Evolutionary conservation across 352 stramenopile species (phyloP).

Genomic region (Globisporangium parvum): DNA sequence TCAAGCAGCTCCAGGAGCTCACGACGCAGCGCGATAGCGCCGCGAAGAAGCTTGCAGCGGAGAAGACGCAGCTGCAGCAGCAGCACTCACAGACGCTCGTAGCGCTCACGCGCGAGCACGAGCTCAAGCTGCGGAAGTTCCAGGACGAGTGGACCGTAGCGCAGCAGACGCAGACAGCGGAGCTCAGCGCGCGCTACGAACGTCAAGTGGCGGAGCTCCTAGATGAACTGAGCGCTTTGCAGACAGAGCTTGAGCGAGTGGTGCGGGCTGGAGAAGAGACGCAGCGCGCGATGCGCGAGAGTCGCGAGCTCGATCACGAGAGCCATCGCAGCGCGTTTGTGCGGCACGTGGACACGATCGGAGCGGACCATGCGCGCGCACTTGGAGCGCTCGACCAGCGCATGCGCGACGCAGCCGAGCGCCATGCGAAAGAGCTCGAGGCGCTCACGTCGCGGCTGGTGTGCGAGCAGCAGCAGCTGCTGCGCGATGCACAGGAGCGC

Average conservation of each 20-base stretch:
- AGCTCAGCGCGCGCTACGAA: constrained; percentile 22
- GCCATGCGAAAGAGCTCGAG: constrained; percentile 17
- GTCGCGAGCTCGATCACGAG: constrained; percentile 6
- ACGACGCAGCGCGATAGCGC: constrained; percentile 21
- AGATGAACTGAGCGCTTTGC: constrained; percentile 13
- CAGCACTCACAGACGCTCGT: constrained; percentile 16
- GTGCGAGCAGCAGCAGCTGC: constrained; percentile 5
- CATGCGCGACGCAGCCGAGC: neutral
- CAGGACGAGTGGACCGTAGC: constrained; percentile 17
- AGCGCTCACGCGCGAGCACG: constrained; percentile 16
- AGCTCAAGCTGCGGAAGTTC: constrained; percentile 3
- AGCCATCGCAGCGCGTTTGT: constrained; percentile 7
- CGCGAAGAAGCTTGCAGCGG: constrained; percentile 18
- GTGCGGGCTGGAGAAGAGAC: constrained; percentile 4
- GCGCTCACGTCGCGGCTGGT: constrained; percentile 5
- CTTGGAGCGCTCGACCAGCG: neutral
- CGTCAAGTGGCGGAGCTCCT: constrained; percentile 17
- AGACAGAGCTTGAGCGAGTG: constrained; percentile 3
- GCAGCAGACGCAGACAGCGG: constrained; percentile 9
- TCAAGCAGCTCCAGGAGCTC: constrained; percentile 33
- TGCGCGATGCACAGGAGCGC: constrained; percentile 1
- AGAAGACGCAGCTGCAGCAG: constrained; percentile 21
- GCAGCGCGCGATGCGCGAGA: constrained; percentile 16
- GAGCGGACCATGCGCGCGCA: too few relatives aligned
- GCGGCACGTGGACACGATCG: neutral